Conservation (phyloP, 2,329 filamentous ascomycete genomes). For the Pseudopithomyces maydicus region DNA sequence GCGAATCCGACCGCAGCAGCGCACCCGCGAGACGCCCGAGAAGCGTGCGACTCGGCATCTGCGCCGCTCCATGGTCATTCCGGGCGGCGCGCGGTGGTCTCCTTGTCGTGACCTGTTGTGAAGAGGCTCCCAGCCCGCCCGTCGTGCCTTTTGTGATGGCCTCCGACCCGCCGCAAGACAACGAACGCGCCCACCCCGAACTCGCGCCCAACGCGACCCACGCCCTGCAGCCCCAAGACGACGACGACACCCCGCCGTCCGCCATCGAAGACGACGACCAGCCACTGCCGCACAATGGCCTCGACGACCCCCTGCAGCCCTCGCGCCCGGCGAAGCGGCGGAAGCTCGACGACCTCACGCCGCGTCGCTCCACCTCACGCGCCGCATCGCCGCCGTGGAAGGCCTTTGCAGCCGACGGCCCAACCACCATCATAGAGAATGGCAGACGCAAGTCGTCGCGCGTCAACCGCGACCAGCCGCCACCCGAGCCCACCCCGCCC, state of each 20-base stretch:
- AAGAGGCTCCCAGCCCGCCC: constrained; percentile 22
- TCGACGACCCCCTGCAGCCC: constrained; percentile 31
- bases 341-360: constrained; percentile 52
- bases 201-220: constrained; percentile 23
- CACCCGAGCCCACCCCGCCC: constrained; percentile 50
- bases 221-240: constrained; percentile 12
- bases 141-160: constrained; percentile 37
- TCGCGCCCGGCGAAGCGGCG: constrained; percentile 64
- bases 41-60: constrained; percentile 30
- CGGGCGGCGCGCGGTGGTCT: constrained; percentile 37
- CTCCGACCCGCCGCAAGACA: constrained; percentile 30
- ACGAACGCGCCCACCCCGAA: constrained; percentile 25
- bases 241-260: constrained; percentile 24
- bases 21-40: constrained; percentile 17
- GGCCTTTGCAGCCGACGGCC: constrained; percentile 80
- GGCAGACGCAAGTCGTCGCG: constrained; percentile 66
- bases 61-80: constrained; percentile 33
- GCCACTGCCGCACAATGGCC: constrained; percentile 19
- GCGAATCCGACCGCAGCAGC: constrained; percentile 37
- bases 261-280: constrained; percentile 36
- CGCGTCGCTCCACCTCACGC: constrained; percentile 47
- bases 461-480: constrained; percentile 51
- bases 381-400: constrained; percentile 91
- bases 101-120: constrained; percentile 20
- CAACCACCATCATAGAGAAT: constrained; percentile 77